Conservation (phyloP, 1,284 basidiomycete species). For the Boletus smithii region DNA sequence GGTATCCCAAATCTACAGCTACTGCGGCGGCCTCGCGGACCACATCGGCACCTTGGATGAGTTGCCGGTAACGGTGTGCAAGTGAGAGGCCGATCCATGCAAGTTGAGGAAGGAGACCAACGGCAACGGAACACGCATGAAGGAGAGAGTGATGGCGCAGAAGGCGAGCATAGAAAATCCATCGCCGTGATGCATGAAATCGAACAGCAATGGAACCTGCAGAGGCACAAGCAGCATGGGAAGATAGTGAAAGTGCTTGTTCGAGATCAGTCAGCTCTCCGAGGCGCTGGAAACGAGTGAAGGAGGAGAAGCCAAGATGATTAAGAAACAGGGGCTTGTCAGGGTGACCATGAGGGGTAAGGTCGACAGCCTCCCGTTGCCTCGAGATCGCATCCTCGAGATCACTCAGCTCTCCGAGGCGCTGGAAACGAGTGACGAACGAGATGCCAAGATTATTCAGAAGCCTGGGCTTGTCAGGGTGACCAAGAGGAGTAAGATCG, state of each 20-base stretch:
- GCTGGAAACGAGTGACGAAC: no score
- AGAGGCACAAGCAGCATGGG: not conserved
- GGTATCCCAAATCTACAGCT: not conserved
- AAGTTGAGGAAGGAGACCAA: not conserved
- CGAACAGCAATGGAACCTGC: not conserved
- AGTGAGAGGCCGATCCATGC: no score
- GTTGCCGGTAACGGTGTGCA: not conserved
- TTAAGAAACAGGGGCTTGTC: not conserved
- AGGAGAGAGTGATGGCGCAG: not conserved
- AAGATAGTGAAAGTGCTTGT: not conserved
- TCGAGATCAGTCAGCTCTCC: no score
- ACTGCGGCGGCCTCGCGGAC: not conserved
- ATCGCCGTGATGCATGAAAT: not conserved
- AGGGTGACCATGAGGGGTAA: not conserved
- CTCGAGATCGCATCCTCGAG: not conserved
- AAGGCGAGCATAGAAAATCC: not conserved
- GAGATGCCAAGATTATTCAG: no score
- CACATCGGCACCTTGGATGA: not conserved
- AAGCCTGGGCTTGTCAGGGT: no score
- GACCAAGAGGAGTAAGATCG: no score
- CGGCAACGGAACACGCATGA: not conserved
- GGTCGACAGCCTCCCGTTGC: no score
- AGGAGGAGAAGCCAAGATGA: not conserved
- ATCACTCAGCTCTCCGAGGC: not conserved
- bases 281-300: not conserved